Conservation (phyloP, 2,329 filamentous ascomycete species). For the Cercospora nicotianae region DNA sequence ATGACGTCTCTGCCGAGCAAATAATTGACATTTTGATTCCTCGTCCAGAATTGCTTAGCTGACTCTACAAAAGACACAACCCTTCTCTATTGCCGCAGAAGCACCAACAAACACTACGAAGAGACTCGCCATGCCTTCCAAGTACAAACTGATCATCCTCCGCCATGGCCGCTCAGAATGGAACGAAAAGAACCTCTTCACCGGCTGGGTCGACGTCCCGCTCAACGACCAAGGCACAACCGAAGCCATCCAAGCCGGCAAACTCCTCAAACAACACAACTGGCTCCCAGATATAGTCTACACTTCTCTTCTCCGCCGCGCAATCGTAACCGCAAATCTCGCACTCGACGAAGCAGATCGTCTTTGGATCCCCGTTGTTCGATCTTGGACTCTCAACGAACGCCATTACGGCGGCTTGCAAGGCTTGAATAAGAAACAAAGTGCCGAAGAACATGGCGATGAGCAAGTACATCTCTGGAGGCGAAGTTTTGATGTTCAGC, state of each 20-base stretch:
- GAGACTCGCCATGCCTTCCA: neutral
- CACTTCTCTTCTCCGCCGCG: neutral
- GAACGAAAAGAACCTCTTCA: constrained; percentile 25
- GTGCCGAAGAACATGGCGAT: neutral
- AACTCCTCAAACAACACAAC: neutral
- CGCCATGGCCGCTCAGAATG: constrained; percentile 22
- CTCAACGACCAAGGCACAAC: constrained; percentile 17
- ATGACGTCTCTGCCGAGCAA: neutral
- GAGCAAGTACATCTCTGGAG: neutral
- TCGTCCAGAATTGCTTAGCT: neutral
- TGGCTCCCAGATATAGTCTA: neutral
- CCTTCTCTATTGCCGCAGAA: neutral
- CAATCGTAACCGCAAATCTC: neutral
- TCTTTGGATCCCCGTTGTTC: neutral
- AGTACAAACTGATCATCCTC: constrained; percentile 23
- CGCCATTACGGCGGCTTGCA: neutral
- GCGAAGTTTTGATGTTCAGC: neutral
- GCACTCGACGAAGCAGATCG: neutral
- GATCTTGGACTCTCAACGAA: neutral
- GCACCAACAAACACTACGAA: neutral
- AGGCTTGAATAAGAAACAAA: neutral
- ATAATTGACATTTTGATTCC: neutral
- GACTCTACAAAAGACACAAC: neutral
- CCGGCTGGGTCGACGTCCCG: constrained; percentile 25
- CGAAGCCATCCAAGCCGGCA: constrained; percentile 20